Evolutionary conservation across 768 basidiomycete species (phyloP), one percentile per base, ranked within the genome.

Genomic region (Gloeostereum incarnatum): DNA sequence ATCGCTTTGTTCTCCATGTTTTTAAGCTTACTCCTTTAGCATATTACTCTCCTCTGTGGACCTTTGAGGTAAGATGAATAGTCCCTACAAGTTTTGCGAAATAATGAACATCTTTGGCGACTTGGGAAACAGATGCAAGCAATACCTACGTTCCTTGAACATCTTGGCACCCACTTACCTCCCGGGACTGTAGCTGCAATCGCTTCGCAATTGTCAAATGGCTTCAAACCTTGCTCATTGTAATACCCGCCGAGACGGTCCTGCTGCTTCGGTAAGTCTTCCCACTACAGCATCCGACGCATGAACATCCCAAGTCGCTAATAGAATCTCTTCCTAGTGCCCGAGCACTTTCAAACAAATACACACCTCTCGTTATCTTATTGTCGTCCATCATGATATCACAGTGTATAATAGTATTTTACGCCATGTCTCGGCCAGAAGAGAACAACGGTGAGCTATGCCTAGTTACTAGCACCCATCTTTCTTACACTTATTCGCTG

Each of bases 181-280:
- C n/a, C n/a, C n/a, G n/a, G n/a, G n/a, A n/a, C n/a, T n/a, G n/a
- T 26, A 57, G 53, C 23, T 57, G 55, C 41, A 43, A 53, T 35
- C 53, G 52, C 11, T 57, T 57, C 35, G 53, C 54, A 7, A 53
- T 55, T 24, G 52, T 55, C 3, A 50, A 57, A 43, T 57, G 53
- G 53, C 35, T 54, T 10, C 50, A 57, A 35, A 54, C 54, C 6
- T 43, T 57, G 5, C 45, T 55, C 10, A 49, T 52, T 20, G 48
- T 52, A 16, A 43, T 57, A 9, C 54, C 52, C 7, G 55, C 55
- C 1, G 55, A 57, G 41, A 36, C 46, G 6, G 49, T 57, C 8
- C 38, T 57, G 22, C 30, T 55, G 14, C 33, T 53, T 31, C 52
- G 55, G 55, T 57, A 40, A 16, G 49, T 30, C 13, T 31, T 1